Evolutionary conservation across 1,139 yeast species (phyloP).

Genomic region (Tardiomyces depauwii): DNA sequence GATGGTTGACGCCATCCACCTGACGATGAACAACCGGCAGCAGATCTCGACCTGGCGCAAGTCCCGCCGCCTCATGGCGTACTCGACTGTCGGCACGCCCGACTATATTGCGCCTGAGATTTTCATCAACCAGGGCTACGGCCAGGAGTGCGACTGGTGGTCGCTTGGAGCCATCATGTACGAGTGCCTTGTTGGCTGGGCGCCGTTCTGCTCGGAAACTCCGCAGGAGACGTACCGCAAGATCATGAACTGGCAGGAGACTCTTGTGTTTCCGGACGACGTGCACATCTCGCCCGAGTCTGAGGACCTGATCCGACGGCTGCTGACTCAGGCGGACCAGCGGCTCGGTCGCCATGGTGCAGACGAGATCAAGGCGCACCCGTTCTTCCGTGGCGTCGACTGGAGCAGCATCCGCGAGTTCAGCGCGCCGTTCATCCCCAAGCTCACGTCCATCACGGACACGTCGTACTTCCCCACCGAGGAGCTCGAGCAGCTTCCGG

Average conservation of each 20-base stretch:
- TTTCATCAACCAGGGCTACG: conserved; percentile 93
- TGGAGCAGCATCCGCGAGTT: conserved; percentile 91
- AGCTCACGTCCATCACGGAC: conserved; percentile 79
- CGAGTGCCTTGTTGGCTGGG: conserved; percentile 98
- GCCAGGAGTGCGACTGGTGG: conserved; percentile 99
- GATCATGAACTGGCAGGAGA: conserved; percentile 91
- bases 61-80: conserved; percentile 92
- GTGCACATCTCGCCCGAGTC: conserved; percentile 89
- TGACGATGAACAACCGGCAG: conserved; percentile 92
- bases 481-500: conserved; percentile 91
- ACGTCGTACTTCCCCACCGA: conserved; percentile 98
- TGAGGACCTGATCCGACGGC: conserved; percentile 77
- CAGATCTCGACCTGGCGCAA: conserved; percentile 99
- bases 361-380: conserved; percentile 80
- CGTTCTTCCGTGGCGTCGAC: conserved; percentile 92
- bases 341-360: conserved; percentile 90
- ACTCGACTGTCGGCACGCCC: conserved; percentile 97
- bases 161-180: conserved; percentile 97
- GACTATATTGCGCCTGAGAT: conserved; percentile 99
- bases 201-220: conserved; percentile 96
- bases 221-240: conserved; percentile 97
- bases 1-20: conserved; percentile 89
- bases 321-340: conserved; percentile 74
- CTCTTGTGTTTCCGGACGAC: conserved; percentile 89
- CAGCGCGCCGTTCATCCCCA: conserved; percentile 90